Evolutionary conservation across 1,284 basidiomycete genomes (phyloP), one percentile per base, ranked within the genome.

Genomic region (Agroathelia rolfsii): DNA sequence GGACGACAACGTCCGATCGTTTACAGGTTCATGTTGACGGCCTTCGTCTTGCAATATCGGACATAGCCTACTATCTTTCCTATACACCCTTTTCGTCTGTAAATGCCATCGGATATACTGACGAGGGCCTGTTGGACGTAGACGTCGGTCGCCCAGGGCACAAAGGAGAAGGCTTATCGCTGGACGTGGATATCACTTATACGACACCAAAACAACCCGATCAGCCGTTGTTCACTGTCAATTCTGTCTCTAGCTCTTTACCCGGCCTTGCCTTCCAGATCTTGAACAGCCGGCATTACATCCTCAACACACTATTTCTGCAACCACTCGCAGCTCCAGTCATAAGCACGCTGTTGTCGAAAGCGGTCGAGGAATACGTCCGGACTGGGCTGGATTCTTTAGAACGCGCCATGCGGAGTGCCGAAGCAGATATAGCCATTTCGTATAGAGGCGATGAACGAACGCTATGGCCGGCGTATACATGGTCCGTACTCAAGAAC

Each of bases 301-400:
- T 71, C 26, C 36, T 71, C 20, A 71, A 70, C 44, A 60, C 56
- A 23, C 35, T 63, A n/a, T 34, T 67, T 6, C 36, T 69, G n/a
- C 61, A 68, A 38, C 67, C 64, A 1, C 50, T 70, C 10, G 55
- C 61, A 0, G 61, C 56, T 4, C 60, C 64, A 0, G 25, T 56
- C 5, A 54, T 59, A 13, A 43, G 55, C 0, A 26, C 43, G 1
- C 41, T 58, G 20, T 32, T 49, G 6, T 33, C 41, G 9, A 41
- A 42, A 18, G 41, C 51, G 3, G 22, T 66, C 11, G 51, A 55
- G 20, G 45, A 51, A 24, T 56, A 61, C 39, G 41, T 64, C 6
- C 44, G 45, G 28, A 41, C 30, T 0, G 44, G 36, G 18, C 41
- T 69, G 14, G 58, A 60, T 26, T 41, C 40, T 24, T 24, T 59